Conservation (phyloP, 1,284 basidiomycete genomes). For the Pseudozyma sp. region DNA sequence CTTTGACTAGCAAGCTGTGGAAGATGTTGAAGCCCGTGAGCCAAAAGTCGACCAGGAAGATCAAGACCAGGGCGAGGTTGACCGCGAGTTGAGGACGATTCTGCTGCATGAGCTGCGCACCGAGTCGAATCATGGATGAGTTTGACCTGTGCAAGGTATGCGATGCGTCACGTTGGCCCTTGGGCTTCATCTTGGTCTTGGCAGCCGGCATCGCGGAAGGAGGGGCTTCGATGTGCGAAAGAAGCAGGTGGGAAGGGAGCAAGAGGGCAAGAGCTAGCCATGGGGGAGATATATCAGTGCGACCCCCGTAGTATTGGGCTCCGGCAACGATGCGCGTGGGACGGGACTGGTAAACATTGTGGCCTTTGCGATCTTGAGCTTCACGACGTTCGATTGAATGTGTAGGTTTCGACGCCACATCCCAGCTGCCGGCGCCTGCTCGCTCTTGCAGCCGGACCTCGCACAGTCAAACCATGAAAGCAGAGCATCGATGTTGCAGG, state of each 20-base stretch:
- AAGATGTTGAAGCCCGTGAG: conserved; percentile 31
- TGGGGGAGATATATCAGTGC: no score
- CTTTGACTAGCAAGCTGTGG: conserved; percentile 32
- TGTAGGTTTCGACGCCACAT: no score
- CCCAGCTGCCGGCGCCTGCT: no score
- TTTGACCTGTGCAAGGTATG: conserved; percentile 28
- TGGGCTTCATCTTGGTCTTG: conserved; percentile 11
- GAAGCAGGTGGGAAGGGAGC: no score
- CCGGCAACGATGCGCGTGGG: no score
- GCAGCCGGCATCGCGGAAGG: conserved; percentile 4
- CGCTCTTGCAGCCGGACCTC: conserved; percentile 1
- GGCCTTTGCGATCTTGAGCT: no score
- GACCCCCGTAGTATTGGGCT: no score
- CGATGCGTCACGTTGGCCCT: conserved; percentile 13
- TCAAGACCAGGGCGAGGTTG: conserved; percentile 33
- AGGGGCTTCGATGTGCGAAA: background rate
- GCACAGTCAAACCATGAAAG: background rate
- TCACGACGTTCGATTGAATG: no score
- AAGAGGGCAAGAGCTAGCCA: no score
- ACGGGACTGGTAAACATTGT: no score
- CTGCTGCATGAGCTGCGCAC: conserved; percentile 37
- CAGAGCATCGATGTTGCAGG: background rate
- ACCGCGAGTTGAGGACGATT: conserved; percentile 25
- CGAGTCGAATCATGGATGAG: conserved; percentile 38
- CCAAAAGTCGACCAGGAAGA: conserved; percentile 32